Conservation (phyloP, 441 rosid species). For the Iberis amara region DNA sequence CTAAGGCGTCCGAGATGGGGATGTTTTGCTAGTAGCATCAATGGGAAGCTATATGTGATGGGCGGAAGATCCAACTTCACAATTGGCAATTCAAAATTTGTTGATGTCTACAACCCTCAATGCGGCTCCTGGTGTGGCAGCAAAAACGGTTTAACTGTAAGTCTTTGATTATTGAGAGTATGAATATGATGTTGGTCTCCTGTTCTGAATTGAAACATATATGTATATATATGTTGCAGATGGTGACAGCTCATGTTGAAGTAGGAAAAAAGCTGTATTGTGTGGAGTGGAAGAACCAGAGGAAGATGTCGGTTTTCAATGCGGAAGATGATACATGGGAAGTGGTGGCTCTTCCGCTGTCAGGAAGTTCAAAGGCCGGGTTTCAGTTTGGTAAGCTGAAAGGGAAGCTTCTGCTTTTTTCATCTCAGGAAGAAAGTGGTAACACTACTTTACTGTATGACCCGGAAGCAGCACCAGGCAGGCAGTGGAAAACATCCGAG, state of each 20-base stretch:
- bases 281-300: constrained; percentile 92
- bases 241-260: constrained; percentile 94
- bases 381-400: constrained; percentile 75
- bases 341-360: constrained; percentile 72
- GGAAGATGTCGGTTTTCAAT: constrained; percentile 67
- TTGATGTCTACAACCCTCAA: constrained; percentile 77
- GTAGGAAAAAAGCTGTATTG: constrained; percentile 75
- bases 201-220: too few species aligned
- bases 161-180: constrained; percentile 12
- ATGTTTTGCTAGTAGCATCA: constrained; percentile 72
- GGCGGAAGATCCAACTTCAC: constrained; percentile 97
- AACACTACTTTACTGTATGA: constrained; percentile 66
- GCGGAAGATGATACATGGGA: constrained; percentile 75
- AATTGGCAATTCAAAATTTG: constrained; percentile 76
- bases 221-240: constrained; percentile 28
- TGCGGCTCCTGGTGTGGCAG: constrained; percentile 62
- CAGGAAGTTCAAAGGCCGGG: constrained; percentile 68
- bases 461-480: constrained; percentile 64
- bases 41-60: constrained; percentile 88
- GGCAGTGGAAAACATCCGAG: constrained; percentile 68
- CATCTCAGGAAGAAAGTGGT: constrained; percentile 48
- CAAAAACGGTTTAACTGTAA: constrained; percentile 67
- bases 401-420: constrained; percentile 73
- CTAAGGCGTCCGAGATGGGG: constrained; percentile 92
- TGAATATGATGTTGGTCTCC: background rate